Evolutionary conservation across 2,329 filamentous ascomycete genomes (phyloP), one percentile per base, ranked within the genome.

Genomic region (Monosporascus sp.): DNA sequence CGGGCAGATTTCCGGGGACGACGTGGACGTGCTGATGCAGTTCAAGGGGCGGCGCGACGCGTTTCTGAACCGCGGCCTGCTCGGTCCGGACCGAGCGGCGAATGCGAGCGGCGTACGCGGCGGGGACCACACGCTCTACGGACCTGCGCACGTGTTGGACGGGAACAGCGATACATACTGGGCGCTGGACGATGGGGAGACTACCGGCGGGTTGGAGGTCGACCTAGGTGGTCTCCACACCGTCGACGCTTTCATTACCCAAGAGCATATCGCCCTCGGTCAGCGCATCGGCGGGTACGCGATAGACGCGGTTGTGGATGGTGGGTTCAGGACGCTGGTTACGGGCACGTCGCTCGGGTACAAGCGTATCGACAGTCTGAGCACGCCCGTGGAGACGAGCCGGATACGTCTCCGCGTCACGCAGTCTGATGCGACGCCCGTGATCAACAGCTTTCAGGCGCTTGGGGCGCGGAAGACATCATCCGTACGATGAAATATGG

Each of bases 251-350:
- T 63, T 67, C 41, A 53, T 66, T 17, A 52, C 58, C 3, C 61
- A 65, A 45, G 65, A 67, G 51, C 59, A 67, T 48, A 65, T 67
- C 37, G 57, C 63, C 7, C 49, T 66, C 6, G 65, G 65, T 4
- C 65, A 67, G 52, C 59, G 65, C 3, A 61, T 67, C 20, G 65
- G 65, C n/a, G 64, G 62, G 1, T 66, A 66, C 43, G 49, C 52
- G 0, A 60, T 65, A 17, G 64, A 66, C 5, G 58, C 53, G 5
- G 4, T 59, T 20, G 53, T 59, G 6, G 50, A 60, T 17, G 64
- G 53, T 2, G 27, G 48, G 1, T 64, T 58, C 17, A 50, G 46
- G 46, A 49, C 59, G 11, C 55, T 64, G 9, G 50, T 64, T 2
- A 58, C 17, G 5, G 63, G 64, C 5, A 63, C 61, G 3, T 63